Evolutionary conservation across 306 rosid species (phyloP).

Genomic region (Potentilla sterilis): DNA sequence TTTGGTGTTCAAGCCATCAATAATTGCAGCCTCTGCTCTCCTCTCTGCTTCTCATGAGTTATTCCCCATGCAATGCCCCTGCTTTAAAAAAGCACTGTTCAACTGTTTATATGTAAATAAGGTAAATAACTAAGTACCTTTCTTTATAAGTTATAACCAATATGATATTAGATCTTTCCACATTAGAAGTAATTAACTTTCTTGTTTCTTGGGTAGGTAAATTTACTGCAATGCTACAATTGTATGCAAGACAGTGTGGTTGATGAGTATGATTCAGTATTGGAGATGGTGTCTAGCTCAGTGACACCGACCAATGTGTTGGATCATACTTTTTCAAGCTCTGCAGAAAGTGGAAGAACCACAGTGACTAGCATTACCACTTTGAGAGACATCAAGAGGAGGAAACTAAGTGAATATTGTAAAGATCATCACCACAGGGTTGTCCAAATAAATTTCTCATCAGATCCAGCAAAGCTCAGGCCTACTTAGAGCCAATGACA

Average conservation of each 20-base stretch:
- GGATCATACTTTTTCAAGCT: conserved; percentile 70
- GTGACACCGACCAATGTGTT: conserved; percentile 73
- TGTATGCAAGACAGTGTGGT: conserved; percentile 48
- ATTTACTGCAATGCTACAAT: conserved; percentile 49
- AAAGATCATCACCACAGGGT: conserved; percentile 32
- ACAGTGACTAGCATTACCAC: conserved; percentile 16
- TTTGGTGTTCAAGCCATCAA: conserved; percentile 78
- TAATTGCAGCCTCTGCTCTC: conserved; percentile 75
- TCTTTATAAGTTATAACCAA: not conserved
- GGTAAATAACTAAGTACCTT: conserved; percentile 39
- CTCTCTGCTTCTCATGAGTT: conserved; percentile 73
- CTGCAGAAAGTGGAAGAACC: conserved; percentile 60
- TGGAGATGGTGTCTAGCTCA: conserved; percentile 51
- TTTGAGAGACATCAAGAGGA: conserved; percentile 47
- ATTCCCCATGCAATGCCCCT: conserved; percentile 72
- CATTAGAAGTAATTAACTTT: not conserved
- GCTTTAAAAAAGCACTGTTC: conserved; percentile 58
- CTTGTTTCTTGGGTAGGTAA: conserved; percentile 42
- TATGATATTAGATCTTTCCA: no score
- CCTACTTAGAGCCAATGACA: conserved; percentile 26
- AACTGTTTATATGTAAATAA: conserved; percentile 56
- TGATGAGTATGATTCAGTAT: conserved; percentile 53
- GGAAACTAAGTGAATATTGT: conserved; percentile 38
- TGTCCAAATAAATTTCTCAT: conserved; percentile 40
- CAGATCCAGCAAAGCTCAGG: conserved; percentile 36